Evolutionary conservation across 2,329 filamentous ascomycete genomes (phyloP), one percentile per base, ranked within the genome.

Genomic region (Madurella mycetomatis): DNA sequence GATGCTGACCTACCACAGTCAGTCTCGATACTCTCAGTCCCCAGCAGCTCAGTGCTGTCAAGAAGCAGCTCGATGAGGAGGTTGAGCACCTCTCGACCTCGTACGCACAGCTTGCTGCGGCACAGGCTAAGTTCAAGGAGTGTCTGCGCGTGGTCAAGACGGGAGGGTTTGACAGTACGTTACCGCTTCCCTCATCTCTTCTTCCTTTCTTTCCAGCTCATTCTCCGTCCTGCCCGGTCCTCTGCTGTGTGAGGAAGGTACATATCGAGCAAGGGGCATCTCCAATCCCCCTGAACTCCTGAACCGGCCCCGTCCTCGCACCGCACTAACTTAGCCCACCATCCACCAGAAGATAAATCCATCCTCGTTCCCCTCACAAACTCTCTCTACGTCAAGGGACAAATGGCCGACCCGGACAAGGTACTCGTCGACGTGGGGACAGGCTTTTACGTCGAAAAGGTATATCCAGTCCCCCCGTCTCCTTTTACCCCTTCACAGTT

Each of bases 21-120:
- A 81, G 80, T 62, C 76, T 99, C 65, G 84, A 86, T 65, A 84
- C 82, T 57, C 86, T 99, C 66, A 88, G 87, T 64, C 79, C 86
- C 25, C 88, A 90, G 62, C 92, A 96, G 74, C 87, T 99, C 62
- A 86, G 84, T 63, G 85, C 90, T 65, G 86, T 99, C 63, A 96
- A 99, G 79, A 91, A 94, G 72, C 92, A 96, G 71, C 86, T 99
- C 62, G 92, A 96, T 71, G 87, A 94, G 66, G 94, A 99, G 74
- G 86, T 99, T 61, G 90, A 96, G 70, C 92, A 97, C 76, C 83
- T 99, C 62, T 95, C 90, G 2, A 82, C 78, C 54, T 97, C 94
- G 9, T 96, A 95, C 75, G 81, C 87, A 48, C 94, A 95, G 70
- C 84, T 99, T 1, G 89, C 92, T 60, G 86, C 86, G 49, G 94